These are phyloP conservation scores for Dipodascus albidus DNA, from an alignment of 805 yeast genomes.

Conservation along the genomic window DNA sequence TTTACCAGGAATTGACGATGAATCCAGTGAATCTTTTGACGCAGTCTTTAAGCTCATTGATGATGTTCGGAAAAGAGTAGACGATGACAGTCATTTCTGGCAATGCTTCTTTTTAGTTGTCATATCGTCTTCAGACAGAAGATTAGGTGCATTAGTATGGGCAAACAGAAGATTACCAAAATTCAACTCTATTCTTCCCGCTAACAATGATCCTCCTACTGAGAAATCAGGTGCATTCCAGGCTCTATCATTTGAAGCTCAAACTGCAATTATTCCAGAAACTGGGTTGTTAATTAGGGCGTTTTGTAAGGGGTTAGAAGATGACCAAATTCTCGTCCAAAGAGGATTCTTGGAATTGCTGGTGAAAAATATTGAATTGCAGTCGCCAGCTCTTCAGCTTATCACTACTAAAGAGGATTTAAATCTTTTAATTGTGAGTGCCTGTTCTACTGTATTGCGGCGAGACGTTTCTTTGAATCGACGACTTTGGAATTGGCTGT, in stretches of 20 bases:
- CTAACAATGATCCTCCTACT: constrained; percentile 15
- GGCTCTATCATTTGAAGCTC: constrained; percentile 38
- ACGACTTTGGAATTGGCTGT: constrained; percentile 84
- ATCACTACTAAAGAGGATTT: constrained; percentile 43
- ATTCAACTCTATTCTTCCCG: constrained; percentile 22
- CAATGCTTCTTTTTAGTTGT: constrained; percentile 63
- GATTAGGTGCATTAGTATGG: constrained; percentile 80
- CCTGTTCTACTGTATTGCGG: constrained; percentile 57
- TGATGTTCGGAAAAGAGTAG: constrained; percentile 40
- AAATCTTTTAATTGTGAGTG: constrained; percentile 45
- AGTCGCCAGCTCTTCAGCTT: constrained; percentile 42
- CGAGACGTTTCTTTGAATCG: constrained; percentile 93
- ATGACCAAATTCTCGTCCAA: constrained; percentile 60
- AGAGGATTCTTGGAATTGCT: constrained; percentile 83
- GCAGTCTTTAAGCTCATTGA: constrained; percentile 52
- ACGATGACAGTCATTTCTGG: constrained; percentile 77
- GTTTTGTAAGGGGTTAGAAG: constrained; percentile 55
- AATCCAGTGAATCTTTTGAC: constrained; percentile 69
- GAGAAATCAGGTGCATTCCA: constrained; percentile 23
- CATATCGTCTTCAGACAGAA: constrained; percentile 66
- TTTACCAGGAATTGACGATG: constrained; percentile 87
- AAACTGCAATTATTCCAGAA: constrained; percentile 57
- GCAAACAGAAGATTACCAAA: constrained; percentile 54
- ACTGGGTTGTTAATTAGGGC: constrained; percentile 72
- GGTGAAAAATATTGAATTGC: constrained; percentile 52